Percentiles rank a stretch among this genome's conserved stretches.
Evolutionary conservation across 306 rosid genomes (phyloP).

Genomic region (Mimosa bimucronata): DNA sequence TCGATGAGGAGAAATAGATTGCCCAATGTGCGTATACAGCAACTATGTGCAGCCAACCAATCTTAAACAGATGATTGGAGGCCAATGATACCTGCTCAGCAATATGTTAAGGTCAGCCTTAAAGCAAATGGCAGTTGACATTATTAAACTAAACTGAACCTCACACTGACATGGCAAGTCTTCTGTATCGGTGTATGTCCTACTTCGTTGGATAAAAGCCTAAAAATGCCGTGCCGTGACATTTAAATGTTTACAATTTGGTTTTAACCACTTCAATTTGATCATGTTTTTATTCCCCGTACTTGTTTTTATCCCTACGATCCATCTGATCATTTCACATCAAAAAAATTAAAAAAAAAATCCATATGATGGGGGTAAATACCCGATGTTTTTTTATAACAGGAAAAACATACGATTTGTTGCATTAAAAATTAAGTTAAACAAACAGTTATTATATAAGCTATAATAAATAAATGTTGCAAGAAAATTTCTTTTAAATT

Average conservation of each 20-base stretch:
- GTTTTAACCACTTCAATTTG: background rate
- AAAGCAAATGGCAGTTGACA: background rate
- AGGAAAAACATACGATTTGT: background rate
- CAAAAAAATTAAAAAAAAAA: conserved; percentile 1
- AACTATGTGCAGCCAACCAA: conserved; percentile 8
- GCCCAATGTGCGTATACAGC: background rate
- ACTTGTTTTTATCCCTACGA: background rate
- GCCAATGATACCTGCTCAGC: conserved; percentile 76
- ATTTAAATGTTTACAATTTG: background rate
- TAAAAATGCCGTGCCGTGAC: background rate
- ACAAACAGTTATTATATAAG: background rate
- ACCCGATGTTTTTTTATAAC: background rate
- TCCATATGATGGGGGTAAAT: background rate
- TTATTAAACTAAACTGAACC: conserved; percentile 18
- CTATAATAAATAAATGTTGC: background rate
- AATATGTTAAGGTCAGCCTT: conserved; percentile 31
- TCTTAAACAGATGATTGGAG: conserved; percentile 69
- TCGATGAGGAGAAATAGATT: background rate
- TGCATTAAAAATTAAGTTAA: background rate
- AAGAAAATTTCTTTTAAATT: background rate
- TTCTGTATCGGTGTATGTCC: background rate
- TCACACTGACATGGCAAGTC: background rate
- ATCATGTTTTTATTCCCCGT: background rate
- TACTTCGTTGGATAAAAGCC: background rate
- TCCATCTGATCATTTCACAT: conserved; percentile 19